A percentile compares a stretch with the other conserved stretches of the same genome.
Conservation (phyloP, 495 filamentous ascomycete genomes). For the Eremomyces bilateralis region DNA sequence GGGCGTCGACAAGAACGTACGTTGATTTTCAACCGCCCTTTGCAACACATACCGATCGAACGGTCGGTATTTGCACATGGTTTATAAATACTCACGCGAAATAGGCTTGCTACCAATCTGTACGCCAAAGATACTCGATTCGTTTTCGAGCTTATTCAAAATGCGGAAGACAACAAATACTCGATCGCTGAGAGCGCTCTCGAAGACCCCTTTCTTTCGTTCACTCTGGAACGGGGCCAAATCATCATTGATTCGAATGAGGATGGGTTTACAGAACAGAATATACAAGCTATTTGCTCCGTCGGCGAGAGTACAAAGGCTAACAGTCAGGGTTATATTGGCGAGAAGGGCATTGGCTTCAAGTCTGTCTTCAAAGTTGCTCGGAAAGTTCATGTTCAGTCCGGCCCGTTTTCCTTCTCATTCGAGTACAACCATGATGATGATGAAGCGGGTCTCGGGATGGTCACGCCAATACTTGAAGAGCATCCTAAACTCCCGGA, state of each 20-base stretch:
- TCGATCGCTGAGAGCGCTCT: neutral
- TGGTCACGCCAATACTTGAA: conserved; percentile 12
- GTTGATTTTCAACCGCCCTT: no score
- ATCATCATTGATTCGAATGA: conserved; percentile 25
- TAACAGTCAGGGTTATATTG: conserved; percentile 21
- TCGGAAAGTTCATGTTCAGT: conserved; percentile 26
- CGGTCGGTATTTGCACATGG: no score
- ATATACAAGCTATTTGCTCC: conserved; percentile 21
- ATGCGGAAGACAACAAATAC: conserved; percentile 24
- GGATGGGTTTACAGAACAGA: conserved; percentile 18
- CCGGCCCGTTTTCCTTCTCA: conserved; percentile 23
- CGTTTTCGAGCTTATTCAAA: conserved; percentile 25
- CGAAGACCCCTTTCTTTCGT: conserved; percentile 11
- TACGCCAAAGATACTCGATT: conserved; percentile 20
- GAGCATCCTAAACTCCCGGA: neutral
- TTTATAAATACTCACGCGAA: no score
- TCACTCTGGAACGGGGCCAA: conserved; percentile 9
- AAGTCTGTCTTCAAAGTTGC: conserved; percentile 31
- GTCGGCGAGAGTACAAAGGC: conserved; percentile 22
- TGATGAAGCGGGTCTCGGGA: conserved; percentile 10
- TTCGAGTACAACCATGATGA: conserved; percentile 16
- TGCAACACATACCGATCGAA: no score
- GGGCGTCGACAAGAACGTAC: no score
- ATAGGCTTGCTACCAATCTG: conserved; percentile 17
- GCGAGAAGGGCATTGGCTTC: conserved; percentile 31